Conservation (phyloP, 2,329 filamentous ascomycete genomes). For the Apiospora hydei region DNA sequence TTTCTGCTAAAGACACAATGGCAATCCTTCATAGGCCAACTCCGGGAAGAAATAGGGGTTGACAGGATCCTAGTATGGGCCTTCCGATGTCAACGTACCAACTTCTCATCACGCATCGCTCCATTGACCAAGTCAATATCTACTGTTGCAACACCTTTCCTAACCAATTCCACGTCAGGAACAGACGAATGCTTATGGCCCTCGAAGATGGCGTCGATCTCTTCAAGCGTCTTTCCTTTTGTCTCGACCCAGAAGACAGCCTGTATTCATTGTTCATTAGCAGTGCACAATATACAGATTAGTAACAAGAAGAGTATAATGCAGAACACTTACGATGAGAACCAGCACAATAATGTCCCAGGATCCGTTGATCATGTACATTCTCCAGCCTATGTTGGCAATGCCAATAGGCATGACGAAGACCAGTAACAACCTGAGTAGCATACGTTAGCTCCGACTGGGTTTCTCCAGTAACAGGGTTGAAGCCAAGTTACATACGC, state of each 20-base stretch:
- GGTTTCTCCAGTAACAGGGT: background rate
- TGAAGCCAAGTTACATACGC: slow-evolving; percentile 48
- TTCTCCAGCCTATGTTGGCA: slow-evolving; percentile 34
- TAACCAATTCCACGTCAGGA: slow-evolving; percentile 24
- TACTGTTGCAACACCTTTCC: slow-evolving; percentile 32
- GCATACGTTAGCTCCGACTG: background rate
- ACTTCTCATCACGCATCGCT: background rate
- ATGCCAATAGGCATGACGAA: slow-evolving; percentile 35
- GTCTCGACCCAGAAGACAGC: slow-evolving; percentile 38
- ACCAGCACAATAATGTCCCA: slow-evolving; percentile 31
- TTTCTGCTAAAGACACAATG: background rate
- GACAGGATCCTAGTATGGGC: background rate
- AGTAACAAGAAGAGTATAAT: slow-evolving; percentile 31
- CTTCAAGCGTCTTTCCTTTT: slow-evolving; percentile 33
- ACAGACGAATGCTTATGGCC: slow-evolving; percentile 27
- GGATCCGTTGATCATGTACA: slow-evolving; percentile 35
- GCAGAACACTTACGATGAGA: slow-evolving; percentile 26
- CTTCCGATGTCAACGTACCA: background rate
- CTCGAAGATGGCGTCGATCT: slow-evolving; percentile 32
- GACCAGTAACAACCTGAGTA: slow-evolving; percentile 35
- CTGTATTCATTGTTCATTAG: background rate
- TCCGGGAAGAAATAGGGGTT: background rate
- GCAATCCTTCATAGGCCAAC: background rate
- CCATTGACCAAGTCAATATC: slow-evolving; percentile 34
- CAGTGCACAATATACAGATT: slow-evolving; percentile 6